These are phyloP conservation scores for Dendrobium catenatum DNA, from an alignment of 106 monocot genomes.

Conservation along the genomic window DNA sequence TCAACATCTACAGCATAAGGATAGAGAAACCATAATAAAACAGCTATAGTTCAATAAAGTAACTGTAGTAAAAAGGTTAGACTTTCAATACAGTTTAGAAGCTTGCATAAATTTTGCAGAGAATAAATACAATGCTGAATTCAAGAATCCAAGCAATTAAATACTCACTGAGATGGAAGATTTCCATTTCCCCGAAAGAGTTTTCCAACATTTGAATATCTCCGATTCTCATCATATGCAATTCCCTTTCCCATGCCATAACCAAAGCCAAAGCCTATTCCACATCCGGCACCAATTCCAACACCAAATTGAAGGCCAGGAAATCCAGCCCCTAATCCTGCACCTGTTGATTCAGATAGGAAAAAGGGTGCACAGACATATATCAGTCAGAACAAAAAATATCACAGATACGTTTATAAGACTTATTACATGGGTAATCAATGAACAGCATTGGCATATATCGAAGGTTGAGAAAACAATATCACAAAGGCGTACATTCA, in stretches of 20 bases:
- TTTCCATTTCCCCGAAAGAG: constrained; percentile 20
- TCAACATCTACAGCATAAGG: neutral
- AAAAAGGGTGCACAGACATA: neutral
- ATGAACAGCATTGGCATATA: neutral
- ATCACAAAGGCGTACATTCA: neutral
- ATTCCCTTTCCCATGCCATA: constrained; percentile 67
- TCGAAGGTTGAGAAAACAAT: neutral
- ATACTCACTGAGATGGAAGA: constrained; percentile 39
- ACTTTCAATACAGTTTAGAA: neutral
- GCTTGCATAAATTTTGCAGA: neutral
- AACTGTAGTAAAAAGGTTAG: neutral
- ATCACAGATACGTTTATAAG: neutral
- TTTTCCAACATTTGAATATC: constrained; percentile 62
- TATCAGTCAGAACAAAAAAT: neutral
- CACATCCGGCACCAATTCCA: constrained; percentile 72
- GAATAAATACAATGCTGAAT: neutral
- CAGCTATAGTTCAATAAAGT: neutral
- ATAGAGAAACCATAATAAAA: neutral
- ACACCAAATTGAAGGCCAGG: constrained; percentile 58
- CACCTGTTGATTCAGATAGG: constrained; percentile 26
- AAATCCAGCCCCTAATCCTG: constrained; percentile 55
- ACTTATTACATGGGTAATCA: neutral
- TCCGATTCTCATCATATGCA: constrained; percentile 59
- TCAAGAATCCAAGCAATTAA: constrained; percentile 1
- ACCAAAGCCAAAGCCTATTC: constrained; percentile 69